Evolutionary conservation across 129 eudicot genomes (phyloP).

Genomic region (Ambrosia artemisiifolia): DNA sequence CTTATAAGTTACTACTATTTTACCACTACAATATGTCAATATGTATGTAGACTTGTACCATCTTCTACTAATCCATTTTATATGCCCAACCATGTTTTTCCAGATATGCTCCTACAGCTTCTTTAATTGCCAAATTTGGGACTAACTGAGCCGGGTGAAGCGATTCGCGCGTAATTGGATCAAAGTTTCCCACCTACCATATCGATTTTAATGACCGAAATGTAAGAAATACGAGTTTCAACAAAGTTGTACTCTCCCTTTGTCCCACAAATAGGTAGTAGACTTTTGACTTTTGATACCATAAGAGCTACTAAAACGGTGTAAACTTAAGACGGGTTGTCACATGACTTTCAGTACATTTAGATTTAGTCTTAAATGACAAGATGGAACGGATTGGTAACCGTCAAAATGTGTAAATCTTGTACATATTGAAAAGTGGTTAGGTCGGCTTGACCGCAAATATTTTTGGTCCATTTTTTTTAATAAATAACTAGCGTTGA

Average conservation of each 20-base stretch:
- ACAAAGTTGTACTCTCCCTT: not conserved
- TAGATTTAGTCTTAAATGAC: not conserved
- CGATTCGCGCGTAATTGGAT: constrained; percentile 74
- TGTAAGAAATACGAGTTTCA: constrained; percentile 11
- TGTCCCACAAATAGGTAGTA: not conserved
- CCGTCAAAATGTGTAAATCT: not conserved
- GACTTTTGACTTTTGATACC: not conserved
- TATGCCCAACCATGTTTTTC: constrained; percentile 93
- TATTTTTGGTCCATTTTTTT: not conserved
- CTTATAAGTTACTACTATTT: constrained; percentile 23
- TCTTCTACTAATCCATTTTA: constrained; percentile 46
- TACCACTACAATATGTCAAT: not conserved
- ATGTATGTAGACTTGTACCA: not conserved
- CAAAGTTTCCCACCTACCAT: constrained; percentile 82
- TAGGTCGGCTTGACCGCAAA: not conserved
- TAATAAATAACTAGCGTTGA: not conserved
- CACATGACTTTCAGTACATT: not conserved
- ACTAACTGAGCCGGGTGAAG: constrained; percentile 61
- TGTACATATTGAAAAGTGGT: not conserved
- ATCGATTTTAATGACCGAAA: not conserved
- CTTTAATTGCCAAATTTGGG: constrained; percentile 89
- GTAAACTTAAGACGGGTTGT: not conserved
- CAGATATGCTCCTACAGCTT: constrained; percentile 72
- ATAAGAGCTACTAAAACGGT: not conserved
- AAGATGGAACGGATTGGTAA: not conserved